Evolutionary conservation across 352 stramenopile genomes (phyloP).

Genomic region (Halophytophthora batemanensis): DNA sequence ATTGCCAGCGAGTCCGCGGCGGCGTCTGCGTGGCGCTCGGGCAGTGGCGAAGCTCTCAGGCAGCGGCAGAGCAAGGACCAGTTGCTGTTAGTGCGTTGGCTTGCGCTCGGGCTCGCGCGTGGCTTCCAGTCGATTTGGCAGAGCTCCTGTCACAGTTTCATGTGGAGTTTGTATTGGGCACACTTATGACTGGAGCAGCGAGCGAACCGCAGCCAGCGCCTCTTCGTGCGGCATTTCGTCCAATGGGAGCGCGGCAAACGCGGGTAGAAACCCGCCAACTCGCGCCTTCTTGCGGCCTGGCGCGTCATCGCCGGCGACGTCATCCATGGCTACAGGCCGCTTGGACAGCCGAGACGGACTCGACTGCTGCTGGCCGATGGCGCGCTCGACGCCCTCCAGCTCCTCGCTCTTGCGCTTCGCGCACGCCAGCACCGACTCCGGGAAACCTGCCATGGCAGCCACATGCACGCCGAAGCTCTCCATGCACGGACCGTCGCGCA

Average conservation of each 20-base stretch:
- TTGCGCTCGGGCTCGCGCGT: no score
- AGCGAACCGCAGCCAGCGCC: constrained; percentile 32
- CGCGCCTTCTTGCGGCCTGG: constrained; percentile 55
- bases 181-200: constrained; percentile 10
- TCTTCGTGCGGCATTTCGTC: constrained; percentile 47
- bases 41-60: no score
- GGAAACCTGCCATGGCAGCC: constrained; percentile 96
- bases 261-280: constrained; percentile 35
- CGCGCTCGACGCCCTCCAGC: constrained; percentile 86
- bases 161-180: background rate
- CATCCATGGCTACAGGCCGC: background rate
- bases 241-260: constrained; percentile 73
- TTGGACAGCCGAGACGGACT: background rate
- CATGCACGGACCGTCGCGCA: constrained; percentile 94
- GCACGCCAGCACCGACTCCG: constrained; percentile 88
- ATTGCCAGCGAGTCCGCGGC: no score
- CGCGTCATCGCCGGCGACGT: background rate
- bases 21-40: no score
- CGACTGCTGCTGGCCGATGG: constrained; percentile 20
- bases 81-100: no score
- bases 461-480: constrained; percentile 99
- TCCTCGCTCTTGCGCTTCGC: constrained; percentile 93
- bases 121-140: no score
- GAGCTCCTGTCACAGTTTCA: background rate
- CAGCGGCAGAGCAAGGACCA: no score